Conservation (phyloP, 2,329 filamentous ascomycete genomes). For the Colletotrichum paranaense region DNA sequence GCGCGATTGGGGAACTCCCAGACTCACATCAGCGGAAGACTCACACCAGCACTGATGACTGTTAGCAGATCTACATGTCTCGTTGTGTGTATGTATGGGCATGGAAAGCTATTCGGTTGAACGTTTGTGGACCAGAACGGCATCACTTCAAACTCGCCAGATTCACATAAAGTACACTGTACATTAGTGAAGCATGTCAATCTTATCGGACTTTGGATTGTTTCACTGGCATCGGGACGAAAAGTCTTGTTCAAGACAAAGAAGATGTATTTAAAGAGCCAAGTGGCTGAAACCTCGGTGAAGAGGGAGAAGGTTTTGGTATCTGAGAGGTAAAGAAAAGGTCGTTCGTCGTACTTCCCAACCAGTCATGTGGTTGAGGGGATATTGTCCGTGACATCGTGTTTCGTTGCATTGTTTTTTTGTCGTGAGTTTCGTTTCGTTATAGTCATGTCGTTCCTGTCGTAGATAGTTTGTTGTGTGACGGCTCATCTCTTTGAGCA, state of each 20-base stretch:
- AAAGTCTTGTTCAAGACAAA: conserved; percentile 14
- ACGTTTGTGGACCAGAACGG: too few relatives aligned
- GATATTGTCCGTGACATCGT: conserved; percentile 18
- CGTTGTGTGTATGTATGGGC: too few relatives aligned
- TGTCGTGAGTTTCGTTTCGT: conserved; percentile 8
- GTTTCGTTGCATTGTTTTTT: conserved; percentile 12
- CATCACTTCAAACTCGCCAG: too few relatives aligned
- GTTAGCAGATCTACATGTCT: too few relatives aligned
- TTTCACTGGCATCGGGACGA: not conserved
- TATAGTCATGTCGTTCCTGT: conserved; percentile 12
- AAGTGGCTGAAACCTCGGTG: conserved; percentile 21
- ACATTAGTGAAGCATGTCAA: not conserved
- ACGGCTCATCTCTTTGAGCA: not conserved
- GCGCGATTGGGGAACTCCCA: too few relatives aligned
- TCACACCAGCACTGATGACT: too few relatives aligned
- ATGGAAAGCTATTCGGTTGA: too few relatives aligned
- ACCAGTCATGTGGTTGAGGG: not conserved
- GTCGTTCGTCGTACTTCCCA: conserved; percentile 32
- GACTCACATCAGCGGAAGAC: too few relatives aligned
- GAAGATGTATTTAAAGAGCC: conserved; percentile 32
- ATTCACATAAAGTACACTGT: too few relatives aligned
- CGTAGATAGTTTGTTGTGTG: not conserved
- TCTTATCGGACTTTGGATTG: not conserved
- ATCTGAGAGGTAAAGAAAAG: conserved; percentile 27
- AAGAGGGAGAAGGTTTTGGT: conserved; percentile 28